Evolutionary conservation across 2,329 filamentous ascomycete genomes (phyloP), one percentile per base, ranked within the genome.

Genomic region (Aspergillus calidoustus): DNA sequence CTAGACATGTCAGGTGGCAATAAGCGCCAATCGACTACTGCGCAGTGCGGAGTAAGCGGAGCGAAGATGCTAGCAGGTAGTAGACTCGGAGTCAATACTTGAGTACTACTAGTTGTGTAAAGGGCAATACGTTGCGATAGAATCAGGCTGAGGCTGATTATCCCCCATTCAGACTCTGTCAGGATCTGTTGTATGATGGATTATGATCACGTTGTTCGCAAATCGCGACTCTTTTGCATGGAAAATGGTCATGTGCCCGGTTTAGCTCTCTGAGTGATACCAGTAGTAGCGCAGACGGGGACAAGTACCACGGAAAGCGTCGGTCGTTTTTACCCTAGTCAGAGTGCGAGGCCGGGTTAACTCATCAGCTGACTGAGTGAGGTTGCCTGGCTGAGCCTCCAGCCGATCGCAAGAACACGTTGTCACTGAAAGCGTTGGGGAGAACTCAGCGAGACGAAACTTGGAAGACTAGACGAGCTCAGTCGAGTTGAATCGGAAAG

Each of bases 261-360:
- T 13, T 41, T 41, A 11, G 34, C 34, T 41, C 3, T 17, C 34
- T 41, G 34, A 17, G 11, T 41, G 34, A 41, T 38, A 28, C 25
- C 25, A 28, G 25, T 28, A 28, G 25, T 17, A 41, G 34, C 34
- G 11, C 34, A 15, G 34, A 11, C 11, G 15, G 28, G 46, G 4
- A 48, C 19, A 28, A 28, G 48, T 31, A 50, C 48, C 48, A 50
- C 28, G 48, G 48, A 30, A 50, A 50, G 15, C 48, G 48, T 50
- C 48, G 48, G 48, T 25, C 19, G 19, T 13, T 48, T 48, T 28
- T 48, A 23, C 19, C 23, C 46, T 25, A 48, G 23, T 28, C 46
- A 48, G 19, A 48, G 13, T 19, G 15, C 46, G 22, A 22, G 22
- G 30, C 28, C 23, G 48, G n/a, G 15, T 41, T 41, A 50, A 15